Evolutionary conservation across 331 rosid species (phyloP).

Genomic region (Prunus yedoensis): DNA sequence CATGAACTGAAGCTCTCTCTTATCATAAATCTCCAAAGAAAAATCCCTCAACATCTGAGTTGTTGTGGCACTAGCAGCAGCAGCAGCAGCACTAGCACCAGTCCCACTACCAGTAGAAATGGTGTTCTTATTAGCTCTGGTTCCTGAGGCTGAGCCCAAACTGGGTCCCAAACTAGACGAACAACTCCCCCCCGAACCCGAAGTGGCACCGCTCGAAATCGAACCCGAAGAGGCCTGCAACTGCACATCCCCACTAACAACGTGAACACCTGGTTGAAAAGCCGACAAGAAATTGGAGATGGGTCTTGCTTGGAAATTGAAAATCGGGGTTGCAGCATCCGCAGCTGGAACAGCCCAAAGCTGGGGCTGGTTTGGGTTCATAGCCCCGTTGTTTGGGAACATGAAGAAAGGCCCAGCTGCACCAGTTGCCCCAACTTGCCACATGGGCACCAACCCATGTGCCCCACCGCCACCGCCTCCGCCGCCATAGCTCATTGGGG

Average conservation of each 20-base stretch:
- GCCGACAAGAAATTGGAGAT: slow-evolving; percentile 59
- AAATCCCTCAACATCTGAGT: slow-evolving; percentile 72
- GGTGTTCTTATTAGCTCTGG: not conserved
- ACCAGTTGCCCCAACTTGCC: slow-evolving; percentile 41
- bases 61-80: slow-evolving; percentile 20
- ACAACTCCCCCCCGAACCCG: slow-evolving; percentile 18
- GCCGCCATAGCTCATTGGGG: slow-evolving; percentile 33
- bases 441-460: slow-evolving; percentile 55
- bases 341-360: slow-evolving; percentile 74
- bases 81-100: not conserved
- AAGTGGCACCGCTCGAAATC: slow-evolving; percentile 17
- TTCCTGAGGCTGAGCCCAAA: slow-evolving; percentile 31
- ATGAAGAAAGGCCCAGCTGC: slow-evolving; percentile 55
- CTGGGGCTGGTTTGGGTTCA: slow-evolving; percentile 40
- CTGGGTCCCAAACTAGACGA: slow-evolving; percentile 42
- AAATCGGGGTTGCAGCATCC: slow-evolving; percentile 34
- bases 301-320: slow-evolving; percentile 55
- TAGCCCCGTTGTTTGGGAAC: slow-evolving; percentile 45
- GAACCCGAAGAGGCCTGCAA: slow-evolving; percentile 26
- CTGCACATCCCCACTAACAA: slow-evolving; percentile 17
- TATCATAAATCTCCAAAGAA: slow-evolving; percentile 63
- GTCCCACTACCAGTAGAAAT: not conserved
- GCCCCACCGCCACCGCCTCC: slow-evolving; percentile 4
- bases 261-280: slow-evolving; percentile 31
- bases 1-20: slow-evolving; percentile 74